Conservation (phyloP, 306 rosid species). For the Betula pendula region DNA sequence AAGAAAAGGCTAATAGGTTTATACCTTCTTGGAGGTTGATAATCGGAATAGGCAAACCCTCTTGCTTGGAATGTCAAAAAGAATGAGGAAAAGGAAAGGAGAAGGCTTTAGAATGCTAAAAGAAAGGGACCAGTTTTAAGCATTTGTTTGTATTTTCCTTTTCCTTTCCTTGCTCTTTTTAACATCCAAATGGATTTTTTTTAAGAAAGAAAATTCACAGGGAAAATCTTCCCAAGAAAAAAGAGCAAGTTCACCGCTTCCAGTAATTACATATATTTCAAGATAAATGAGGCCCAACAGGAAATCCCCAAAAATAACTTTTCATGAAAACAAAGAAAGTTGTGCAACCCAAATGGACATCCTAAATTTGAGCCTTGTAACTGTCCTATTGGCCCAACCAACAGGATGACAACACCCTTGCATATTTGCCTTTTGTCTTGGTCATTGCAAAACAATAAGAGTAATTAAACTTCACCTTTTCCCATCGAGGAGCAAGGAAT, state of each 20-base stretch:
- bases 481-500: conserved; percentile 34
- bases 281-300: too few relatives aligned
- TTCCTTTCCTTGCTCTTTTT: not conserved
- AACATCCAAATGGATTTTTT: not conserved
- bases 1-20: not conserved
- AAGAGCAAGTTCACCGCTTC: too few relatives aligned
- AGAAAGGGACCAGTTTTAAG: not conserved
- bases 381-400: not conserved
- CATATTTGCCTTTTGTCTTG: not conserved
- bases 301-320: not conserved
- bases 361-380: not conserved
- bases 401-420: not conserved
- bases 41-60: not conserved
- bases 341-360: not conserved
- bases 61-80: not conserved
- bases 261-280: too few relatives aligned
- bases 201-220: not conserved
- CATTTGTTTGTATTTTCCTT: not conserved
- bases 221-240: too few relatives aligned
- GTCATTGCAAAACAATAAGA: not conserved
- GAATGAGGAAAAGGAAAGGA: not conserved
- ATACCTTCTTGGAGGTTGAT: not conserved
- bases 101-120: not conserved
- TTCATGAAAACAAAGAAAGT: not conserved
- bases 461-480: conserved; percentile 15